Conservation (phyloP, 331 rosid genomes). For the Spiraea crenata region DNA sequence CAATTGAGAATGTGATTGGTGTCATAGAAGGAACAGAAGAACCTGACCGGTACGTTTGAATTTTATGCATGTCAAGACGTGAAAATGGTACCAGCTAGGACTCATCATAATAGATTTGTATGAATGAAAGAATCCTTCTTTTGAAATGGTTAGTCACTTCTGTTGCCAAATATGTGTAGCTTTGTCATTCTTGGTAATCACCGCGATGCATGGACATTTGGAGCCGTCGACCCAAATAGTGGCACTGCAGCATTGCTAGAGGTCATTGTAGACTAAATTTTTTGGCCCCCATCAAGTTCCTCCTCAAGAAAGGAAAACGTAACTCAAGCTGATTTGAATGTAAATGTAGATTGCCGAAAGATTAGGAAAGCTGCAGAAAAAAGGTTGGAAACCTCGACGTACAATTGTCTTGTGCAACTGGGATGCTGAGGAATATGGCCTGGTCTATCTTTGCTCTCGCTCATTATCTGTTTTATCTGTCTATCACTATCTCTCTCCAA, state of each 20-base stretch:
- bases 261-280: slow-evolving; percentile 34
- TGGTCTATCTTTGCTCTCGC: slow-evolving; percentile 37
- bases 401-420: slow-evolving; percentile 73
- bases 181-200: slow-evolving; percentile 76
- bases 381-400: slow-evolving; percentile 76
- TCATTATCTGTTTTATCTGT: not conserved
- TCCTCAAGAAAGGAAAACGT: slow-evolving; percentile 1
- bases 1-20: slow-evolving; percentile 68
- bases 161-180: slow-evolving; percentile 41
- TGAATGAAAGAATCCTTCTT: not conserved
- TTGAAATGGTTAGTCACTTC: slow-evolving; percentile 14
- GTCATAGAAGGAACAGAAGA: slow-evolving; percentile 75
- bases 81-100: not conserved
- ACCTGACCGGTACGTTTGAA: slow-evolving; percentile 57
- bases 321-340: slow-evolving; percentile 5
- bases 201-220: slow-evolving; percentile 88
- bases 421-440: slow-evolving; percentile 89
- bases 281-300: slow-evolving; percentile 6
- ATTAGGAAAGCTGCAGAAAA: slow-evolving; percentile 55
- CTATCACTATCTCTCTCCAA: not conserved
- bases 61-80: not conserved
- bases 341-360: slow-evolving; percentile 55
- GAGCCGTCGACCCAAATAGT: slow-evolving; percentile 87
- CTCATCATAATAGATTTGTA: not conserved
- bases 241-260: slow-evolving; percentile 76